Base-by-base conservation (phyloP, 441 rosid species). In the Syzygium syzygioides region DNA sequence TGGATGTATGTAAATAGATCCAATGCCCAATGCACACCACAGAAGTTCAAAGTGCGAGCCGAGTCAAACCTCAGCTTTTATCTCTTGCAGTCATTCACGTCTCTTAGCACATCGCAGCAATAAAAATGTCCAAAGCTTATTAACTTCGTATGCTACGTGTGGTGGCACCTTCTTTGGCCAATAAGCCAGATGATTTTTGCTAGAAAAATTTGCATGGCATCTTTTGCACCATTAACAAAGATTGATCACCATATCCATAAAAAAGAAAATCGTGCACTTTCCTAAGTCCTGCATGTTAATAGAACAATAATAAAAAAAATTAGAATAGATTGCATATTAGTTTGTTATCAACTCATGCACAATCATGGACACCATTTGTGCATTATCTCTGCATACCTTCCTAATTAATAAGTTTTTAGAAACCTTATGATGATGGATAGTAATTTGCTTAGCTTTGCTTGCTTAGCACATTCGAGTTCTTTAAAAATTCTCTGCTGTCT, bases 11-110 rank as follows among this genome's bases (percentile, higher is more conserved):
- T 23, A 3, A 13, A 87, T 87, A 85, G 87, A 91, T 90, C 87
- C 93, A 92, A 90, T 87, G 87, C 86, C 90, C 64, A 32, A 87
- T 88, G 85, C 86, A 17, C 83, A 4, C 17, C 17, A 41, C 83
- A 41, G 5, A 41, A 76, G 52, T 37, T 76, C 26, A 76, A 76
- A 87, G 91, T 87, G 91, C 54, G 23, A 89, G 89, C 90, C 88
- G 89, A 91, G 76, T 89, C 91, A 85, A 89, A n/a, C 90, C 89
- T 88, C 85, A 45, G n/a, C 48, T 68, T 34, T 66, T 23, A 71
- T 37, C 41, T 71, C 83, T 37, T 37, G 52, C 83, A 37, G 52
- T 20, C n/a, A 14, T 71, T 37, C 83, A 37, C 17, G 52, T 71
- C 83, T 37, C 52, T 71, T 71, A 37, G 52, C 83, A 71, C 83